Conservation (phyloP, 805 yeast genomes). For the Yarrowia porcina region DNA sequence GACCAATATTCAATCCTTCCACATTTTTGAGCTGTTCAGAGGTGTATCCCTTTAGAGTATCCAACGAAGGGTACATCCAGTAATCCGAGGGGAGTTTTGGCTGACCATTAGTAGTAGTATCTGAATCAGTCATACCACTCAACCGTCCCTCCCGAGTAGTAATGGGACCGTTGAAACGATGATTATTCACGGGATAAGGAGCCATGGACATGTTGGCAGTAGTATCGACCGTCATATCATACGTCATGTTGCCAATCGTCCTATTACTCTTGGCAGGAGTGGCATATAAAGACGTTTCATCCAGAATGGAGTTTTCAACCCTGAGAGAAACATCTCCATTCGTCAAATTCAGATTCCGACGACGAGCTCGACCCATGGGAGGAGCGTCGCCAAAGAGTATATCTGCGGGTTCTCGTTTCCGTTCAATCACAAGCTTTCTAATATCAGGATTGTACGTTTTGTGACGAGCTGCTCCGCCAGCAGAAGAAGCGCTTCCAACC, state of each 20-base stretch:
- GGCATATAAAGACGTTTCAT: background rate
- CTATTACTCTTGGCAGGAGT: background rate
- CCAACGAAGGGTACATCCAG: constrained; percentile 72
- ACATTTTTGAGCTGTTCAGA: constrained; percentile 59
- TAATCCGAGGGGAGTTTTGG: constrained; percentile 49
- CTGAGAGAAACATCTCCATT: background rate
- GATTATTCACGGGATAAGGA: constrained; percentile 6
- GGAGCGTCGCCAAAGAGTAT: constrained; percentile 11
- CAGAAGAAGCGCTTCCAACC: background rate
- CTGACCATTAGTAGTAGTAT: no score
- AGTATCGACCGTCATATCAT: background rate
- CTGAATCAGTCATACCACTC: no score
- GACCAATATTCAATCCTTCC: constrained; percentile 64
- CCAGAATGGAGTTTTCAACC: background rate
- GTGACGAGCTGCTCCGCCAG: constrained; percentile 15
- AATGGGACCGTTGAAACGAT: constrained; percentile 13
- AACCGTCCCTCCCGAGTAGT: background rate
- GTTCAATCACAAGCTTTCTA: constrained; percentile 13
- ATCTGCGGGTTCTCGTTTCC: constrained; percentile 4
- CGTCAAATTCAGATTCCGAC: background rate
- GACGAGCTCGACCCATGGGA: background rate
- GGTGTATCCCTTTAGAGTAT: constrained; percentile 54
- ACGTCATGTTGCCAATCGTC: background rate
- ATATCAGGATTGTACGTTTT: constrained; percentile 16
- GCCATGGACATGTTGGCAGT: background rate